These are phyloP conservation scores for Vickermania ingenoplastis DNA, from an alignment of 208 protist genomes.

Conservation along the genomic window DNA sequence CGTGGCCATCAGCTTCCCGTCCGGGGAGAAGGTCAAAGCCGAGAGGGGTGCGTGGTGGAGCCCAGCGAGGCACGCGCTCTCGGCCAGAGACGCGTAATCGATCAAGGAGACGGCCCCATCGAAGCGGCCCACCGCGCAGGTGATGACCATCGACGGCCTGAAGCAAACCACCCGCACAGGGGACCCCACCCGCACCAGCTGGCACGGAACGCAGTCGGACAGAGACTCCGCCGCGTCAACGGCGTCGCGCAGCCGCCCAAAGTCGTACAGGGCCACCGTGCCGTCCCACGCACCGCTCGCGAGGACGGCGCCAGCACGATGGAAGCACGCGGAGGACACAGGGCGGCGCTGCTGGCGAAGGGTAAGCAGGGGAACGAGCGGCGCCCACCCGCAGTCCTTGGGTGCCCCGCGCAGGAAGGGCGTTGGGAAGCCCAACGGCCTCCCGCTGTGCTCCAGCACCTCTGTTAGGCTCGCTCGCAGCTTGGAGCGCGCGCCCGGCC, in stretches of 20 bases:
- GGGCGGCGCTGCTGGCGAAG: constrained; percentile 53
- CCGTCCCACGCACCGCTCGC: constrained; percentile 74
- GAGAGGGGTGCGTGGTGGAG: constrained; percentile 59
- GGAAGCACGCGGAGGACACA: constrained; percentile 50
- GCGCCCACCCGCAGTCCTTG: not conserved
- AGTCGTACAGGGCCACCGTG: constrained; percentile 37
- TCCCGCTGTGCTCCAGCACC: not conserved
- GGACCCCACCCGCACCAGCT: constrained; percentile 6
- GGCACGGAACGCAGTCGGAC: constrained; percentile 4
- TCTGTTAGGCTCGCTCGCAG: not conserved
- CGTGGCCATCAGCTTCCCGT: constrained; percentile 60
- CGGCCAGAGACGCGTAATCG: constrained; percentile 39
- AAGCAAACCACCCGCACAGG: constrained; percentile 56
- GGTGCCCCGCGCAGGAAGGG: not conserved
- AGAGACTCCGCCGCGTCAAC: not conserved
- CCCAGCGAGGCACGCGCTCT: constrained; percentile 22
- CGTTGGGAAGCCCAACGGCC: not conserved
- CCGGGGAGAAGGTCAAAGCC: constrained; percentile 38
- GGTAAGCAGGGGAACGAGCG: constrained; percentile 26
- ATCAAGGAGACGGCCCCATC: constrained; percentile 47
- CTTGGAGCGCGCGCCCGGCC: not conserved
- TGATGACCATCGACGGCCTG: constrained; percentile 52
- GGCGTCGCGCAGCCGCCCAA: not conserved
- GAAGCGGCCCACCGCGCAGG: constrained; percentile 59
- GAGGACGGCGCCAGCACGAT: constrained; percentile 52